Conservation (phyloP, 768 basidiomycete species). For the Holtermanniella nyarrowii region DNA sequence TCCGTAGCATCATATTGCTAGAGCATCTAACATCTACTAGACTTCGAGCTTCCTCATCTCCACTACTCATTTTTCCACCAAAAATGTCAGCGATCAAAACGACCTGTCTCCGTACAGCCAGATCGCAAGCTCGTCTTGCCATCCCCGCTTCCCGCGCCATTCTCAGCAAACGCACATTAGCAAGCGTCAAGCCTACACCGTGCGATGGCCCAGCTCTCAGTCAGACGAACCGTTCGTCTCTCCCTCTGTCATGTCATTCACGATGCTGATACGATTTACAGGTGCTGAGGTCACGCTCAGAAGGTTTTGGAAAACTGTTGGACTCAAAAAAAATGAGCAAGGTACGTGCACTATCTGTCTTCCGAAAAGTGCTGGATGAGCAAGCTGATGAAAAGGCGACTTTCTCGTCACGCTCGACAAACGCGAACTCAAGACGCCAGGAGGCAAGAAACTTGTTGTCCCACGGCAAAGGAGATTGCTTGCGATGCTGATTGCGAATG, state of each 20-base stretch:
- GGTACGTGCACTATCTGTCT: constrained; percentile 32
- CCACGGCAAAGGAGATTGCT: constrained; percentile 61
- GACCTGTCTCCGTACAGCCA: too few species aligned
- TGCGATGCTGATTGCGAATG: constrained; percentile 77
- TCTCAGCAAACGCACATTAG: not conserved
- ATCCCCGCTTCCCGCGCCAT: too few species aligned
- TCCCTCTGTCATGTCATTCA: too few species aligned
- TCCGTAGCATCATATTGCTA: too few species aligned
- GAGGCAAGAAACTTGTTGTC: constrained; percentile 62
- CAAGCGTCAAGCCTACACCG: not conserved
- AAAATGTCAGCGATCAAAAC: too few species aligned
- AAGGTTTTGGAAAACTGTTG: constrained; percentile 92
- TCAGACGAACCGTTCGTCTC: constrained; percentile 32
- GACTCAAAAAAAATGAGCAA: constrained; percentile 50
- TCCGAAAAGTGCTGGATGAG: not conserved
- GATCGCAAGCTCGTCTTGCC: too few species aligned
- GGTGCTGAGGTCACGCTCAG: constrained; percentile 78
- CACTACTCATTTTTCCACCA: too few species aligned
- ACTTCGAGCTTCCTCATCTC: too few species aligned
- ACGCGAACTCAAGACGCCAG: constrained; percentile 76
- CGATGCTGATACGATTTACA: constrained; percentile 36
- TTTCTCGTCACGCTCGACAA: constrained; percentile 66
- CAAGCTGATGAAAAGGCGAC: constrained; percentile 16
- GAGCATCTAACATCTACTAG: too few species aligned
- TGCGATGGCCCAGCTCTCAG: constrained; percentile 23